Evolutionary conservation across 306 rosid genomes (phyloP), one percentile per base, ranked within the genome.

Genomic region (Herpetospermum pedunculosum): DNA sequence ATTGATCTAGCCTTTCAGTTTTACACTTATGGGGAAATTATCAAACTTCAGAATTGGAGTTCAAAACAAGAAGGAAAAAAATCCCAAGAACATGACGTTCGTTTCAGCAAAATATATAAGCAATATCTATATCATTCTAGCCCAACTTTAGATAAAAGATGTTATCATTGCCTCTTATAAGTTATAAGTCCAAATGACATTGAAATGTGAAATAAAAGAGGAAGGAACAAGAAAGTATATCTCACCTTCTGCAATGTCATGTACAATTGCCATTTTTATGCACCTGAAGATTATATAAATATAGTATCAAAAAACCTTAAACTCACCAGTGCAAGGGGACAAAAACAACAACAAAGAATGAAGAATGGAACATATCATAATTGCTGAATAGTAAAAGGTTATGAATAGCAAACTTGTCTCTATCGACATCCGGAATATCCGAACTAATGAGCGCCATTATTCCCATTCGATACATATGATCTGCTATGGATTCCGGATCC

Each of bases 381-480:
- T 54, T 52, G 73, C 59, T 5, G n/a, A 46, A 73, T 9, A 74
- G 6, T 18, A 25, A 49, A 32, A 59, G 70, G 29, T 67, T n/a
- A 25, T 4, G 49, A 57, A 52, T 79, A 16, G 26, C 58, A 79
- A 79, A 93, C 98, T 77, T 90, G 87, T 93, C 87, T 26, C 92
- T 77, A 55, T 94, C 88, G 21, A 94, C 74, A 23, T 91, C 98
- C 10, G 97, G 90, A 67, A 86, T 81, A 84, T 91, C 97, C 13
- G 91, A 57, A 54, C 91, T 83, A 85, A 94, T 89, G 75, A 94
- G 88, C 52, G 97, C 91, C 97, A 94, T 89, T 73, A 91, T 23
- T 35, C 95, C 80, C 98, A 89, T 94, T 74, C 98, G 83, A 67
- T 94, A 88, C 97, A 89, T 94, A 77, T 94, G 98, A 90, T 91